Evolutionary conservation across 257 asterid genomes (phyloP).

Genomic region (Primulina tabacum): DNA sequence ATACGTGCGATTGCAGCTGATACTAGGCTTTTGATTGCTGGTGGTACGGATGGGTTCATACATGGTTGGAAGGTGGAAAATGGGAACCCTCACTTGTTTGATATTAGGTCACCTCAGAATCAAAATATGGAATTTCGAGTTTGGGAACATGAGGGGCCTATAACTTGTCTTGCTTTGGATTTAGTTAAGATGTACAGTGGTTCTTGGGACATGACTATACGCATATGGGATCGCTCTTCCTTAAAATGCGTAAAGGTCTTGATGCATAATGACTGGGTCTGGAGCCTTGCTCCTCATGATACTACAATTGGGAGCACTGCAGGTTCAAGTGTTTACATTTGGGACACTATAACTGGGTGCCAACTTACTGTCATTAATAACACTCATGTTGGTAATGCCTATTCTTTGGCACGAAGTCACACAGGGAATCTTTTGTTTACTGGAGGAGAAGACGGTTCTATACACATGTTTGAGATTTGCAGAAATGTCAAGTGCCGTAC

Average conservation of each 20-base stretch:
- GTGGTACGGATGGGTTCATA: slow-evolving; percentile 92
- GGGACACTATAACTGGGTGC: slow-evolving; percentile 62
- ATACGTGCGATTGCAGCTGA: slow-evolving; percentile 93
- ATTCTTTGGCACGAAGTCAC: slow-evolving; percentile 76
- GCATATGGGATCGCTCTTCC: slow-evolving; percentile 76
- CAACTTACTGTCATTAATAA: slow-evolving; percentile 36
- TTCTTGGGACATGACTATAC: slow-evolving; percentile 95
- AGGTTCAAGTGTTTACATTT: slow-evolving; percentile 66
- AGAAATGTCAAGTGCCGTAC: slow-evolving; percentile 32
- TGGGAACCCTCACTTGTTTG: slow-evolving; percentile 73
- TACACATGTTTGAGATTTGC: slow-evolving; percentile 80
- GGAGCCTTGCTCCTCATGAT: slow-evolving; percentile 88
- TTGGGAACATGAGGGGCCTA: slow-evolving; percentile 92
- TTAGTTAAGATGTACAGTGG: slow-evolving; percentile 75
- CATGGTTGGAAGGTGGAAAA: slow-evolving; percentile 94
- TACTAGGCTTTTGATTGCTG: slow-evolving; percentile 72
- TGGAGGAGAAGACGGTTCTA: slow-evolving; percentile 92
- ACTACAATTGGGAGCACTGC: slow-evolving; percentile 69
- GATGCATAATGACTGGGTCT: slow-evolving; percentile 87
- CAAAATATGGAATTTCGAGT: slow-evolving; percentile 63
- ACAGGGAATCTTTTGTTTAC: slow-evolving; percentile 85
- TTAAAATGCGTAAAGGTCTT: slow-evolving; percentile 64
- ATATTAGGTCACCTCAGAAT: slow-evolving; percentile 52
- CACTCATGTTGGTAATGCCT: slow-evolving; percentile 59
- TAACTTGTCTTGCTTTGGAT: slow-evolving; percentile 89